These are phyloP conservation scores for Tricholoma sp. DNA, from an alignment of 768 basidiomycete species.

Conservation along the genomic window DNA sequence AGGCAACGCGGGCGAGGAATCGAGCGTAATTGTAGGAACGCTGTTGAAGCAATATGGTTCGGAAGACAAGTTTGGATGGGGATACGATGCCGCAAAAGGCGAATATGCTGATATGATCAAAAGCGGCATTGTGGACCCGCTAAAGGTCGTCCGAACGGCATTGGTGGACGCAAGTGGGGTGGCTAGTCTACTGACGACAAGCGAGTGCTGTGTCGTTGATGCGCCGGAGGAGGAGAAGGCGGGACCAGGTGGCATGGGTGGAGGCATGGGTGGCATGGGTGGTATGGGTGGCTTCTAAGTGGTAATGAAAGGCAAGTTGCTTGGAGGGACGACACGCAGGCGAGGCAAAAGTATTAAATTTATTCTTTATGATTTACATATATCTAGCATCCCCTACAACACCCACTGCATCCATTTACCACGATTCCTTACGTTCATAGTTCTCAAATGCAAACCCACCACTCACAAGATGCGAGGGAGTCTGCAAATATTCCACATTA, in stretches of 20 bases:
- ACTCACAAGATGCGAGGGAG: background rate
- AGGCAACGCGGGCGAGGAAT: slow-evolving; percentile 91
- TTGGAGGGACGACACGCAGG: background rate
- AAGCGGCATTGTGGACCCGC: slow-evolving; percentile 90
- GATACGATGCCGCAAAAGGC: slow-evolving; percentile 89
- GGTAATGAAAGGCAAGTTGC: background rate
- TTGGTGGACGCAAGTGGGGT: slow-evolving; percentile 91
- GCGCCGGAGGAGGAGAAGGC: slow-evolving; percentile 75
- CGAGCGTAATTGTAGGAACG: slow-evolving; percentile 87
- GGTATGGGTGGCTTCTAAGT: slow-evolving; percentile 32
- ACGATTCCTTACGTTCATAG: background rate
- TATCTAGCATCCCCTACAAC: background rate
- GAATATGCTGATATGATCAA: slow-evolving; percentile 95
- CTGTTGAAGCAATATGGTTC: slow-evolving; percentile 64
- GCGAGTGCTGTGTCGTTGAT: slow-evolving; percentile 89
- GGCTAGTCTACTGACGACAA: slow-evolving; percentile 89
- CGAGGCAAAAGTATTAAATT: slow-evolving; percentile 2
- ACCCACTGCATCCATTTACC: slow-evolving; percentile 2
- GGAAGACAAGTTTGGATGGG: slow-evolving; percentile 77
- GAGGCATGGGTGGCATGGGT: slow-evolving; percentile 39
- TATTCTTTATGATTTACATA: slow-evolving; percentile 2
- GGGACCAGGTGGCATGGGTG: slow-evolving; percentile 43
- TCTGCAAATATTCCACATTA: no score
- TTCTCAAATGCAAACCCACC: background rate
- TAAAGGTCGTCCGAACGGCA: slow-evolving; percentile 93